Percentiles rank a stretch among this genome's conserved stretches.
phyloP scores from a whole-genome alignment of 1,139 yeast species.

The Geotrichum aggregatum region DNA sequence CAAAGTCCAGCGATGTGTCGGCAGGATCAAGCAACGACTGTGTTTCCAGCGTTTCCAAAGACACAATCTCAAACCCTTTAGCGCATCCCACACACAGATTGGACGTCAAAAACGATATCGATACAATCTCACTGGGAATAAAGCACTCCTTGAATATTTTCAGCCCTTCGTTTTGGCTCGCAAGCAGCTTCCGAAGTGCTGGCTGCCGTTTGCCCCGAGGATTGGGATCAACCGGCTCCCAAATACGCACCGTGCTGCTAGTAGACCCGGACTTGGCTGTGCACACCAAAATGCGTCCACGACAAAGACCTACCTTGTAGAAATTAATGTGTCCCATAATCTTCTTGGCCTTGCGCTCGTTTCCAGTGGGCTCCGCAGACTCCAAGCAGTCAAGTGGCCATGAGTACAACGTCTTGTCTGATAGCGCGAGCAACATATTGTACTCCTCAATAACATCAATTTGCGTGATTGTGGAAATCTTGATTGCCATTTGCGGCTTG shows the following conservation, averaged over 20 bases:
- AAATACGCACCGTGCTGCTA: conserved; percentile 72
- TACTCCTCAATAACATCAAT: conserved; percentile 90
- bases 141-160: conserved; percentile 73
- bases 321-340: conserved; percentile 80
- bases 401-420: conserved; percentile 78
- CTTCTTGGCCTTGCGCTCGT: conserved; percentile 71
- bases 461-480: conserved; percentile 77
- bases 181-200: conserved; percentile 49
- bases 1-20: conserved; percentile 93
- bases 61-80: conserved; percentile 90
- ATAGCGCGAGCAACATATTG: conserved; percentile 71
- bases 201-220: conserved; percentile 41
- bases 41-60: conserved; percentile 68
- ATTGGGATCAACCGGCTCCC: conserved; percentile 71
- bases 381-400: conserved; percentile 77
- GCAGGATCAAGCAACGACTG: conserved; percentile 88
- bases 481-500: conserved; percentile 73
- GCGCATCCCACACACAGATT: conserved; percentile 93
- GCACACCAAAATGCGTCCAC: conserved; percentile 81
- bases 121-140: conserved; percentile 84
- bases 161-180: conserved; percentile 46
- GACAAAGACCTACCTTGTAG: conserved; percentile 89
- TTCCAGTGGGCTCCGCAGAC: conserved; percentile 54
- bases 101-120: conserved; percentile 83
- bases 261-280: conserved; percentile 76